These are phyloP conservation scores for Thielaviopsis cerberus DNA, from an alignment of 2,329 filamentous ascomycete species.

Conservation along the genomic window DNA sequence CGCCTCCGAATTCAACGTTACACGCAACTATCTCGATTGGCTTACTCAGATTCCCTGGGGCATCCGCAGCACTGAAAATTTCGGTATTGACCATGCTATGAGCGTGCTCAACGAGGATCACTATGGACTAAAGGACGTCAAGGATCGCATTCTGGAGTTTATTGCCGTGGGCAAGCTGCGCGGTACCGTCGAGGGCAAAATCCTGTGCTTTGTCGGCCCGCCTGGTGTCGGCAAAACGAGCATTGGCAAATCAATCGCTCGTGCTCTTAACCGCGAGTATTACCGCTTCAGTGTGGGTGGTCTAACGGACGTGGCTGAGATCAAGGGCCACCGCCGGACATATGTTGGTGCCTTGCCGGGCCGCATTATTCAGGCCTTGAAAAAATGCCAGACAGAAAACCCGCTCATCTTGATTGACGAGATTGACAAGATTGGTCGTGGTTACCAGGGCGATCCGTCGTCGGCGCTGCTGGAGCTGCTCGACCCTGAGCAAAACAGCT, in stretches of 20 bases:
- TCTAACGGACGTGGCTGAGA: conserved; percentile 91
- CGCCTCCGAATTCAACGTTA: conserved; percentile 96
- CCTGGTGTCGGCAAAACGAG: conserved; percentile 97
- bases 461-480: conserved; percentile 84
- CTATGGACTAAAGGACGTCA: conserved; percentile 91
- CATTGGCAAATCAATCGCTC: conserved; percentile 93
- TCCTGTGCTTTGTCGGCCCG: conserved; percentile 89
- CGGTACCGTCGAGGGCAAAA: conserved; percentile 94
- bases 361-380: conserved; percentile 91
- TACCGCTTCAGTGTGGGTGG: conserved; percentile 97
- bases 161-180: conserved; percentile 95
- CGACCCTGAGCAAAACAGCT: conserved; percentile 92
- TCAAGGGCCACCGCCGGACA: conserved; percentile 90
- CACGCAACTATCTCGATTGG: conserved; percentile 96
- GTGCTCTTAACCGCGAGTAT: conserved; percentile 86
- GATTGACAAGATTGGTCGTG: conserved; percentile 91
- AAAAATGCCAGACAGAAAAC: conserved; percentile 98
- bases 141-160: conserved; percentile 93
- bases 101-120: conserved; percentile 89
- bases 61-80: conserved; percentile 86
- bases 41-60: conserved; percentile 97
- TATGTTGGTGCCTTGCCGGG: conserved; percentile 92
- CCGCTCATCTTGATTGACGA: conserved; percentile 92
- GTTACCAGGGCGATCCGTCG: conserved; percentile 89
- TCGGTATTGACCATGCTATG: conserved; percentile 80